Conservation (phyloP, 1,139 yeast species). For the Diutina mesorugosa region DNA sequence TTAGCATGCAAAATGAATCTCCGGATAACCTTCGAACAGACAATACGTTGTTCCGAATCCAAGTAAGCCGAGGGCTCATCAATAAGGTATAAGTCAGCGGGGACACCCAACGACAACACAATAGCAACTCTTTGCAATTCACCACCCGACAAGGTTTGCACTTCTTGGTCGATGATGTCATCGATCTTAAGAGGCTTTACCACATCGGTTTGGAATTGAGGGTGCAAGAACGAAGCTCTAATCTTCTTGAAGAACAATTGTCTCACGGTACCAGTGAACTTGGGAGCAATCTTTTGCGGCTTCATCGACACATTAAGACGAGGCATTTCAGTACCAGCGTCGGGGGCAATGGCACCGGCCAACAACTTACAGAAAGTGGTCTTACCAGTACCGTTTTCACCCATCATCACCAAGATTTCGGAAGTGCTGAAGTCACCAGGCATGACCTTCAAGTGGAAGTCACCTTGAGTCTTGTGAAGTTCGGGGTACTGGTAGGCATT, state of each 20-base stretch:
- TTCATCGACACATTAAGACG: conserved; percentile 90
- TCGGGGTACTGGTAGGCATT: conserved; percentile 66
- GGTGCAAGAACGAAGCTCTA: conserved; percentile 85
- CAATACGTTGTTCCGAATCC: conserved; percentile 98
- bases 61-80: conserved; percentile 98
- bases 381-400: conserved; percentile 99
- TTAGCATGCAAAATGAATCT: conserved; percentile 91
- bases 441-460: conserved; percentile 72
- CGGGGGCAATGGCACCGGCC: conserved; percentile 88
- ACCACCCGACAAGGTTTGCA: conserved; percentile 96
- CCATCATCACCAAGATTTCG: conserved; percentile 97
- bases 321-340: conserved; percentile 47
- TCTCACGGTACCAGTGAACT: conserved; percentile 96
- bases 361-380: conserved; percentile 90
- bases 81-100: conserved; percentile 90
- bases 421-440: conserved; percentile 90
- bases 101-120: conserved; percentile 83
- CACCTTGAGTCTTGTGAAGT: conserved; percentile 90
- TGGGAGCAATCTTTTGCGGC: conserved; percentile 98
- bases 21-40: conserved; percentile 96
- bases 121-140: conserved; percentile 99
- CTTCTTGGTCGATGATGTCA: conserved; percentile 93
- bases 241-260: conserved; percentile 94
- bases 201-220: conserved; percentile 97
- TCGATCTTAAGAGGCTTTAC: conserved; percentile 91